A percentile compares a stretch with the other conserved stretches of the same genome.
phyloP scores from a whole-genome alignment of 768 basidiomycete species.

The Lactifluus rugatus region DNA sequence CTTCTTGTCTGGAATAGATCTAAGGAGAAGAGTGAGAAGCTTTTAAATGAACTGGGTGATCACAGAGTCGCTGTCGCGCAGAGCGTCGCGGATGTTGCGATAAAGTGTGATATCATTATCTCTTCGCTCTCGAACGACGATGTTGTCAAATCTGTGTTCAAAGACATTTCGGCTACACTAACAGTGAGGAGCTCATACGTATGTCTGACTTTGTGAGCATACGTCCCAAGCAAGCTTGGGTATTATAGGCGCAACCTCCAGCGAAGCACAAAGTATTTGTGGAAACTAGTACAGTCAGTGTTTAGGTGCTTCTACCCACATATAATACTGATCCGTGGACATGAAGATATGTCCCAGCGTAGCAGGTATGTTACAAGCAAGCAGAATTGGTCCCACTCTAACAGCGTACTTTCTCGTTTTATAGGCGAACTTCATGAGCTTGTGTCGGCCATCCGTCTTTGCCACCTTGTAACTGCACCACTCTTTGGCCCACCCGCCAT shows the following conservation, averaged over 20 bases:
- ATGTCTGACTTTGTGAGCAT: not conserved
- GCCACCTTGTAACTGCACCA: slow-evolving; percentile 63
- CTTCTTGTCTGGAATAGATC: slow-evolving; percentile 75
- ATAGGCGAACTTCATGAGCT: slow-evolving; percentile 61
- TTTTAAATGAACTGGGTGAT: slow-evolving; percentile 46
- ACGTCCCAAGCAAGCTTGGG: not conserved
- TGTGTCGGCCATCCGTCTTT: slow-evolving; percentile 46
- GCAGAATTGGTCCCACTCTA: not conserved
- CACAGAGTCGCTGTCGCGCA: slow-evolving; percentile 46
- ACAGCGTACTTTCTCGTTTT: not conserved
- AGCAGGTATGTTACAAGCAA: slow-evolving; percentile 30
- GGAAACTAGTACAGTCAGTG: slow-evolving; percentile 73
- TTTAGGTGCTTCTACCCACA: not conserved
- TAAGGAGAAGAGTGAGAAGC: slow-evolving; percentile 45
- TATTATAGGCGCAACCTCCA: slow-evolving; percentile 28
- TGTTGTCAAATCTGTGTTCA: slow-evolving; percentile 55
- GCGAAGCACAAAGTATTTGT: slow-evolving; percentile 64
- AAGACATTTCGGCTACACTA: slow-evolving; percentile 48
- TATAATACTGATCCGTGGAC: not conserved
- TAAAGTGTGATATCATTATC: slow-evolving; percentile 57
- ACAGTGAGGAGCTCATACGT: slow-evolving; percentile 31
- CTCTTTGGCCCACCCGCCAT: slow-evolving; percentile 65
- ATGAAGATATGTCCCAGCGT: slow-evolving; percentile 46
- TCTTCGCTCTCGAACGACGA: slow-evolving; percentile 66
- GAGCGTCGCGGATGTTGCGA: slow-evolving; percentile 15